Percentiles rank a stretch among this genome's conserved stretches.
Conservation (phyloP, 2,329 filamentous ascomycete species). For the Coniochaeta sp. region DNA sequence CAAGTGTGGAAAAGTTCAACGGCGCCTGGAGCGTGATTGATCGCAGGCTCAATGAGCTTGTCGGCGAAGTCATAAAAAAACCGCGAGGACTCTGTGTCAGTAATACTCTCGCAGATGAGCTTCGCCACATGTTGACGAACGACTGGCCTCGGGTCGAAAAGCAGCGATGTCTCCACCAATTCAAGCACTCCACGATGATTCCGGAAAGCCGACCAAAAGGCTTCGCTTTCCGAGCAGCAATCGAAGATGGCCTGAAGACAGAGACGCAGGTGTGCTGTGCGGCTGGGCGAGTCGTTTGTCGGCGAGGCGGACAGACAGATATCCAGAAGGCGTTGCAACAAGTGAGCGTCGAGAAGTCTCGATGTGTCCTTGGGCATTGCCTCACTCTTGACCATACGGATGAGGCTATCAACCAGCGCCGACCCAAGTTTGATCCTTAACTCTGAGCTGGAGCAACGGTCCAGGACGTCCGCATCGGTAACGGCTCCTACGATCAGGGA, state of each 20-base stretch:
- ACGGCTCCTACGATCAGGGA: conserved; percentile 54
- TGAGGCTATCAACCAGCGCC: conserved; percentile 50
- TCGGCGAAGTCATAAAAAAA: conserved; percentile 40
- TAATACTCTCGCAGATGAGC: conserved; percentile 23
- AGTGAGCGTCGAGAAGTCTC: conserved; percentile 15
- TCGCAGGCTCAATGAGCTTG: conserved; percentile 28
- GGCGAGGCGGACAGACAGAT: conserved; percentile 18
- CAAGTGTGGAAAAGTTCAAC: conserved; percentile 38
- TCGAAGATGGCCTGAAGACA: conserved; percentile 32
- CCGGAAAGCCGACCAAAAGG: conserved; percentile 32
- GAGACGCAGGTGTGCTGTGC: conserved; percentile 24
- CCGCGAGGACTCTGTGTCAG: conserved; percentile 26
- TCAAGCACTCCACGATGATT: conserved; percentile 16
- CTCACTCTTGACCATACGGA: conserved; percentile 39
- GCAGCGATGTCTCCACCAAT: conserved; percentile 27
- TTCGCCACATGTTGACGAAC: conserved; percentile 28
- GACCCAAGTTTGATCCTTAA: conserved; percentile 43
- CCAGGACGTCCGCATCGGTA: conserved; percentile 47
- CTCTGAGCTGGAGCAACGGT: conserved; percentile 32
- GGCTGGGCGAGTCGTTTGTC: conserved; percentile 15
- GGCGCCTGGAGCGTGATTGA: conserved; percentile 25
- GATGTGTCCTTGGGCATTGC: conserved; percentile 10
- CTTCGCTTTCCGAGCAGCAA: conserved; percentile 27
- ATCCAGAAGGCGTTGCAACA: conserved; percentile 23
- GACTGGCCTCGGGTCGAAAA: conserved; percentile 25